Base-by-base conservation (phyloP, 129 eudicot species). In the Deinandra increscens region DNA sequence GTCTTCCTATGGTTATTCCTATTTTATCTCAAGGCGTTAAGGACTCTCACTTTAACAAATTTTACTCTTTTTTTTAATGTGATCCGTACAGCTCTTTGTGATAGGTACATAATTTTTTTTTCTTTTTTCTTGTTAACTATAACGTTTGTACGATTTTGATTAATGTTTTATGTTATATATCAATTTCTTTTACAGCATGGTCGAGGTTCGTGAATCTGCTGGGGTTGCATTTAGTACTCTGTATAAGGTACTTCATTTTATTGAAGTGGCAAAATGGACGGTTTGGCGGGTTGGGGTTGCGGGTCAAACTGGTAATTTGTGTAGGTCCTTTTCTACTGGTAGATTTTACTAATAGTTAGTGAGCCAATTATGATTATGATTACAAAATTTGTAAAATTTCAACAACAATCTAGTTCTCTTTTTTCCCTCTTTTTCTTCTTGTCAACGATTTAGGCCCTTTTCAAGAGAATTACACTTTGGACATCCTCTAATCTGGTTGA, bases 61-160 rank as follows among this genome's bases (percentile, higher is more conserved):
- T 81, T 60, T 38, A 31, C 48, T 64, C 41, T 36, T 66, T 33
- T 54, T 45, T 62, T 10, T 39, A n/a, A 5, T 61, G 38, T 31
- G 39, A 93, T 93, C 37, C 92, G 99, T 17, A 87, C 88, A 46
- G 99, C 99, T 63, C 99, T 93, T 74, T 93, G 99, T 81, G 99
- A 93, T 75, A 93, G 97, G 99, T 89, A 48, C 66, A 64, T 68
- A 8, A n/a, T 68, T 38, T 34, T 36, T 36, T 36, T n/a, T n/a
- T n/a, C n/a, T n/a, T n/a, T 3, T 1, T 34, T 60, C 38, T 62
- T 50, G 41, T 29, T 69, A 23, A 7, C 22, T 37, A 48, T 65
- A 18, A 18, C 14, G 15, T 64, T n/a, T 73, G 49, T 60, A 43
- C 43, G 17, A 33, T 38, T 51, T 49, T 11, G 39, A 48, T 69